Conservation (phyloP, 768 basidiomycete genomes). For the Lepiota brunneoincarnata region DNA sequence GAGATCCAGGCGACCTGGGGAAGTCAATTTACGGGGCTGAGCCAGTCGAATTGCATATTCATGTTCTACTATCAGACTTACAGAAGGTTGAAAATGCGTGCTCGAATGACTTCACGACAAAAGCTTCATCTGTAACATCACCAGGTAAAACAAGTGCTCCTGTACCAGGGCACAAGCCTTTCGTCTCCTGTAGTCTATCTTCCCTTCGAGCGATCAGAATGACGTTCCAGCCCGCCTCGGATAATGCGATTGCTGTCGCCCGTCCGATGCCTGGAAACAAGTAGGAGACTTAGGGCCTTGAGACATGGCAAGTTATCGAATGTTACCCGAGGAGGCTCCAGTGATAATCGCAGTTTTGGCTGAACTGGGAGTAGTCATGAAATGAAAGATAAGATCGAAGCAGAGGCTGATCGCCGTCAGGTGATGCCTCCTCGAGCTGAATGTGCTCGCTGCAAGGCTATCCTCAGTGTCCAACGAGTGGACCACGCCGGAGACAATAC, state of each 20-base stretch:
- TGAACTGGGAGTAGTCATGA: slow-evolving; percentile 11
- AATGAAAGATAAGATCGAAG: neutral
- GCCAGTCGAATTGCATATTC: slow-evolving; percentile 3
- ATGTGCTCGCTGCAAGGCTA: too few relatives aligned
- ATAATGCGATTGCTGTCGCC: slow-evolving; percentile 64
- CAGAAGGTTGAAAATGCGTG: slow-evolving; percentile 56
- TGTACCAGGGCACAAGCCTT: slow-evolving; percentile 34
- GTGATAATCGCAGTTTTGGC: slow-evolving; percentile 34
- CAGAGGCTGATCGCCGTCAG: neutral
- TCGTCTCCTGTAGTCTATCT: slow-evolving; percentile 58
- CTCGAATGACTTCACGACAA: slow-evolving; percentile 60
- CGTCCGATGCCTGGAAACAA: slow-evolving; percentile 56
- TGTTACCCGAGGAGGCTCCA: slow-evolving; percentile 56
- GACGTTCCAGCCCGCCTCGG: slow-evolving; percentile 65
- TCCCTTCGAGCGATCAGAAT: slow-evolving; percentile 63
- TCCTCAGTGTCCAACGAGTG: neutral
- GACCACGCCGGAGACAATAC: neutral
- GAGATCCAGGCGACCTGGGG: slow-evolving; percentile 62
- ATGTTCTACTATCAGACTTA: slow-evolving; percentile 18
- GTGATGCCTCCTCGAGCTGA: neutral
- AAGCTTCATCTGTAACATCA: slow-evolving; percentile 62
- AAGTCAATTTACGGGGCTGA: neutral
- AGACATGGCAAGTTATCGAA: neutral
- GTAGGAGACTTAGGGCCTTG: neutral
- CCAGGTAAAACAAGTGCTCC: slow-evolving; percentile 49